Evolutionary conservation across 176 grass and related monocot species (phyloP).

Genomic region (Carex scoparia): DNA sequence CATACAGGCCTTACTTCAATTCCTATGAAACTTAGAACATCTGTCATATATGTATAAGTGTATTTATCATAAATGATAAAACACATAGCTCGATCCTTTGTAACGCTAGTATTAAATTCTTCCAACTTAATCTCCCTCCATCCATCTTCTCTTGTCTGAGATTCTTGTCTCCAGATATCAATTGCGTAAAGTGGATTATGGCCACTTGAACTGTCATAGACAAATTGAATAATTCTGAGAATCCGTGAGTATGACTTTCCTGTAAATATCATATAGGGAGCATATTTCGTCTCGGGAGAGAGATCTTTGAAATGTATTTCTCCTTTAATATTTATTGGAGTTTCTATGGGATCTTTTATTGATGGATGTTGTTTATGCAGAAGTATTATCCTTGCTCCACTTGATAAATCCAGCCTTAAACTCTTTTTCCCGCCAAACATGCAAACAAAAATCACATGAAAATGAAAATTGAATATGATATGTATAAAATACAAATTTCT

Average conservation of each 20-base stretch:
- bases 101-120: not conserved
- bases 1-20: not conserved
- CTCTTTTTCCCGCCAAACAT: not conserved
- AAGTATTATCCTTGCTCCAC: not conserved
- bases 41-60: not conserved
- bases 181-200: no score
- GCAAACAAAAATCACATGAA: no score
- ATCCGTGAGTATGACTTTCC: not conserved
- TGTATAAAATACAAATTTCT: no score
- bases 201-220: no score
- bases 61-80: not conserved
- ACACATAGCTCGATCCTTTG: not conserved
- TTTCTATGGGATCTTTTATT: slow-evolving; percentile 7
- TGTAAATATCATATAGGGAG: slow-evolving; percentile 36
- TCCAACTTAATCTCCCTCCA: not conserved
- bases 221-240: no score
- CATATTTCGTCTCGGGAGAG: slow-evolving; percentile 20
- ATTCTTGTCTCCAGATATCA: not conserved
- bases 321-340: slow-evolving; percentile 29
- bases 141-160: not conserved
- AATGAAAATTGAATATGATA: no score
- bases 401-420: not conserved
- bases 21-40: not conserved
- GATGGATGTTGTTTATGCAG: not conserved
- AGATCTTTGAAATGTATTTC: slow-evolving; percentile 24